Evolutionary conservation across 345 rosid genomes (phyloP), one percentile per base, ranked within the genome.

Genomic region (Theobroma cacao): DNA sequence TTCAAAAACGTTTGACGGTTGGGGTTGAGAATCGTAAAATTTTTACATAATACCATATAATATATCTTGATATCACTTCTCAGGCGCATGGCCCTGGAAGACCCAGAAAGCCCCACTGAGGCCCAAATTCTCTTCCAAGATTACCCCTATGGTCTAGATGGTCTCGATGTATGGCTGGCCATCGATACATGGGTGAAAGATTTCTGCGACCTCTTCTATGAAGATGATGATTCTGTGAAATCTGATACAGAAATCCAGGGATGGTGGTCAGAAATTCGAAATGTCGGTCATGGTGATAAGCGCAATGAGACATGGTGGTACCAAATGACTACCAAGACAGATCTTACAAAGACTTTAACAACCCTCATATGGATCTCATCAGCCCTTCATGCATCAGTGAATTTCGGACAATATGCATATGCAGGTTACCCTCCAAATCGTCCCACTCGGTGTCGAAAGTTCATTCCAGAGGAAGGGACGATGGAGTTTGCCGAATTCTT

Each of bases 311-410:
- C 70, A 75, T 82, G 94, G 89, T 89, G 91, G 92, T 72, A 34
- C 38, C 75, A 79, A 61, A 82, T 90, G 87, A 79, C 69, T 75
- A 82, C 75, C 8, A 61, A 79, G 15, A 13, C 77, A 14, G 75
- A 86, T 56, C 85, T 91, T 41, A 78, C 75, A 48, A 64, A 83
- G 50, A 73, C 87, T 69, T 78, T 89, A 75, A 84, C 91, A 41
- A 89, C 83, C 26, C 85, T 91, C 76, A 78, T 91, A 77, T 89
- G 94, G 94, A 89, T 83, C 26, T 38, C 92, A 30, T 89, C 94
- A 56, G 92, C 85, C 53, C 82, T 82, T 60, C 94, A 91, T 70
- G 91, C 94, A 50, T 74, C 92, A 15, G 83, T 89, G 76, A 83
- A 85, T 78, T 89, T 82, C 64, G 94, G 92, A 20, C 90, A 87